These are phyloP conservation scores for Vigna angularis DNA, from an alignment of 306 rosid species.

Conservation along the genomic window DNA sequence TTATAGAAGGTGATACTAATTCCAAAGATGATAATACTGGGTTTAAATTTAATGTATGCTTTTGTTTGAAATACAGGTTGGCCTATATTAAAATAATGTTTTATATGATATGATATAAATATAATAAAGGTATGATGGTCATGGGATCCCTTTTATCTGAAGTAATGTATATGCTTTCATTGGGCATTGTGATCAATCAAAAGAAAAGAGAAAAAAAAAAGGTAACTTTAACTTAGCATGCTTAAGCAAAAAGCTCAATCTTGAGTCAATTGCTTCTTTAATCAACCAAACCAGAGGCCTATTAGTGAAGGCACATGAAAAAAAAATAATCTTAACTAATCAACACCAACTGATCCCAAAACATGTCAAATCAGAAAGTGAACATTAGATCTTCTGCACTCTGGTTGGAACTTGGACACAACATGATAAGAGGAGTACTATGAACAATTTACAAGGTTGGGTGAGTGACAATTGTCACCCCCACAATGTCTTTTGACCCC, in stretches of 20 bases:
- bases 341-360: constrained; percentile 42
- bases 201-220: constrained; percentile 6
- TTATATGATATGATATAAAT: constrained; percentile 4
- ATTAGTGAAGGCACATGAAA: constrained; percentile 35
- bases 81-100: constrained; percentile 15
- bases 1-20: constrained; percentile 13
- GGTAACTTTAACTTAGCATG: constrained; percentile 39
- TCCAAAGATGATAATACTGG: constrained; percentile 36
- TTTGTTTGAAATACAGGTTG: constrained; percentile 31
- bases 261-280: constrained; percentile 57
- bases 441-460: constrained; percentile 46
- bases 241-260: constrained; percentile 42
- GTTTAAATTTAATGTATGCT: not conserved
- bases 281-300: constrained; percentile 32
- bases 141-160: constrained; percentile 30
- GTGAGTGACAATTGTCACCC: constrained; percentile 52
- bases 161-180: constrained; percentile 34
- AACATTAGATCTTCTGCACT: constrained; percentile 63
- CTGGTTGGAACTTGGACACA: constrained; percentile 40
- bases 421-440: constrained; percentile 38
- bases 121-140: constrained; percentile 36
- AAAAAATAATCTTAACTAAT: constrained; percentile 43
- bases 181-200: constrained; percentile 38
- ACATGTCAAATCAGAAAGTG: constrained; percentile 69
- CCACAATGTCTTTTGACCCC: constrained; percentile 43